Percentiles rank a stretch among this genome's conserved stretches.
Evolutionary conservation across 495 filamentous ascomycete species (phyloP).

Genomic region (Eremomyces bilateralis): DNA sequence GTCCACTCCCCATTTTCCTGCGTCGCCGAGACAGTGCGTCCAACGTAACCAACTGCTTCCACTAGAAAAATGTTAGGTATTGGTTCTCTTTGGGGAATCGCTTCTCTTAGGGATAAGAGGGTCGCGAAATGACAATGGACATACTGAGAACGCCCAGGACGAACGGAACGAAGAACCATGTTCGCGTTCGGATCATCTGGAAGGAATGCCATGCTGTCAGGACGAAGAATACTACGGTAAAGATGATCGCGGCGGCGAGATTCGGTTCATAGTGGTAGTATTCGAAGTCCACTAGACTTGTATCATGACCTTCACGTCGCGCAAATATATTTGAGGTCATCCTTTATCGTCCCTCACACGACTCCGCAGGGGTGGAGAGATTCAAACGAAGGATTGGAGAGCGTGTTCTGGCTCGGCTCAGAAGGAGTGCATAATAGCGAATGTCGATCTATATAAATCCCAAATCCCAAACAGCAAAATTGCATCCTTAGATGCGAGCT

Average conservation of each 20-base stretch:
- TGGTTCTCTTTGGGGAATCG: neutral
- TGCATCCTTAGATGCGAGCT: no score
- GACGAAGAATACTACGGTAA: conserved; percentile 26
- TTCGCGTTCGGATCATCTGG: conserved; percentile 22
- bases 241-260: conserved; percentile 26
- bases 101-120: conserved; percentile 1
- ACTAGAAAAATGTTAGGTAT: conserved; percentile 13
- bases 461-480: no score
- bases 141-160: conserved; percentile 29
- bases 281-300: no score
- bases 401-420: no score
- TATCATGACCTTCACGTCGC: no score
- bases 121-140: conserved; percentile 9
- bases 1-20: conserved; percentile 6
- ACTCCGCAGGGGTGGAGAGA: no score
- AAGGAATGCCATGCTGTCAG: conserved; percentile 23
- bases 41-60: conserved; percentile 26
- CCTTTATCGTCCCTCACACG: no score
- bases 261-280: conserved; percentile 32
- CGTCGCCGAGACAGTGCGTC: conserved; percentile 14
- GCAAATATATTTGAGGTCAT: no score
- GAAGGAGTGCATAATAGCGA: no score
- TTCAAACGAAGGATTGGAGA: no score
- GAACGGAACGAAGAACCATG: conserved; percentile 36
- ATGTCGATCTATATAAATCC: no score